These are phyloP conservation scores for Zanthoxylum bungeanum DNA, from an alignment of 345 rosid genomes.

Conservation along the genomic window DNA sequence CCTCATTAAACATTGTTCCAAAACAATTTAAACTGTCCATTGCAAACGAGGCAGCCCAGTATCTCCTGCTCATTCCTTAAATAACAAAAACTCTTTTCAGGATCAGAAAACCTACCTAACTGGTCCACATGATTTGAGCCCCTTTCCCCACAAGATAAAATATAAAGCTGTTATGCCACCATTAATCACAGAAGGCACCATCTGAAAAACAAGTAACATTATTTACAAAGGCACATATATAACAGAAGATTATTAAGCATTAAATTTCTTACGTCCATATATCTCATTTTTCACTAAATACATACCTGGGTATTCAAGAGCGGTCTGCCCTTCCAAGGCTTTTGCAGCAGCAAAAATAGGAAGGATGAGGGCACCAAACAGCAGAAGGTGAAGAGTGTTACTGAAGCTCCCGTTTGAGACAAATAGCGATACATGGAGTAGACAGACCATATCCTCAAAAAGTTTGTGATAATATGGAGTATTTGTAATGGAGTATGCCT, in stretches of 20 bases:
- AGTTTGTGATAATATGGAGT: constrained; percentile 69
- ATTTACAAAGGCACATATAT: neutral
- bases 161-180: constrained; percentile 90
- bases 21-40: neutral
- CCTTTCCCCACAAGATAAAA: constrained; percentile 95
- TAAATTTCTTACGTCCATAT: constrained; percentile 10
- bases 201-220: constrained; percentile 46
- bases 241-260: constrained; percentile 8
- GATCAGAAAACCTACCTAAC: constrained; percentile 53
- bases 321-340: constrained; percentile 97
- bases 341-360: constrained; percentile 68
- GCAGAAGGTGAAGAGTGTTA: constrained; percentile 79
- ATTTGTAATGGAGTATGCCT: constrained; percentile 88
- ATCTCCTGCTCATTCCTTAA: neutral
- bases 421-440: constrained; percentile 81
- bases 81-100: neutral
- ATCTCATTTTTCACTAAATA: neutral
- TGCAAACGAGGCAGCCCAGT: neutral
- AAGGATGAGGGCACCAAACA: constrained; percentile 81
- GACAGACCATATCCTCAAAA: constrained; percentile 94
- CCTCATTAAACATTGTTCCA: neutral
- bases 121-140: constrained; percentile 91
- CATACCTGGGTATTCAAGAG: constrained; percentile 86
- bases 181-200: constrained; percentile 86
- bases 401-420: constrained; percentile 78